These are phyloP conservation scores for Venustampulla echinocandica DNA, from an alignment of 495 filamentous ascomycete species.

Conservation along the genomic window DNA sequence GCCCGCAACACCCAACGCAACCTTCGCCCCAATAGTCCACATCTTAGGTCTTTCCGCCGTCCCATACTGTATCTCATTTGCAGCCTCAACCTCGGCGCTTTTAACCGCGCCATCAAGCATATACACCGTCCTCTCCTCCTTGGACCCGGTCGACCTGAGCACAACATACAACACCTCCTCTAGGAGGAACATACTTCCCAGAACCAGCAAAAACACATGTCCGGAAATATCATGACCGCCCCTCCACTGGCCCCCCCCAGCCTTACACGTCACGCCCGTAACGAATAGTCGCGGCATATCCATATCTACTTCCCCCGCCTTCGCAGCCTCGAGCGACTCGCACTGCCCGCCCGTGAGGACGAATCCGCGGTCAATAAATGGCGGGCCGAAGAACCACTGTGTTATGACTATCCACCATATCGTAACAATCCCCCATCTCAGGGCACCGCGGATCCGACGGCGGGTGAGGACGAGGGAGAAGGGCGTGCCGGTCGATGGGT, in stretches of 20 bases:
- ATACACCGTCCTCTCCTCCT: slow-evolving; percentile 49
- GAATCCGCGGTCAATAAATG: slow-evolving; percentile 82
- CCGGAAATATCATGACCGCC: slow-evolving; percentile 92
- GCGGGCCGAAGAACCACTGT: slow-evolving; percentile 92
- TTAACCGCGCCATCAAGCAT: slow-evolving; percentile 53
- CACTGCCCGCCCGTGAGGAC: slow-evolving; percentile 74
- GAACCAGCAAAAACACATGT: slow-evolving; percentile 85
- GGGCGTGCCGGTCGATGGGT: slow-evolving; percentile 39
- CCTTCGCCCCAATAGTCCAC: slow-evolving; percentile 36
- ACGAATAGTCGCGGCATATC: slow-evolving; percentile 34
- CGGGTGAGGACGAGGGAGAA: slow-evolving; percentile 26
- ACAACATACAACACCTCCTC: slow-evolving; percentile 67
- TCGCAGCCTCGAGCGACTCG: slow-evolving; percentile 33
- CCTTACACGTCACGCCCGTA: slow-evolving; percentile 74
- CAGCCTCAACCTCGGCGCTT: slow-evolving; percentile 34
- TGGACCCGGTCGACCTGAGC: slow-evolving; percentile 31
- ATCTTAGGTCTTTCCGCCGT: slow-evolving; percentile 16
- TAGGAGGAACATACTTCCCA: slow-evolving; percentile 68
- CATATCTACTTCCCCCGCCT: slow-evolving; percentile 22
- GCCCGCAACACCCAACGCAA: slow-evolving; percentile 43
- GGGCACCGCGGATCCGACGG: slow-evolving; percentile 39
- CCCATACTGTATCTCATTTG: slow-evolving; percentile 13
- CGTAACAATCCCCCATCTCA: slow-evolving; percentile 65
- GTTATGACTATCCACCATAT: slow-evolving; percentile 70
- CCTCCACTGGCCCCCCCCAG: slow-evolving; percentile 70